Conservation (phyloP, 768 basidiomycete species). For the Collybia mongolica region DNA sequence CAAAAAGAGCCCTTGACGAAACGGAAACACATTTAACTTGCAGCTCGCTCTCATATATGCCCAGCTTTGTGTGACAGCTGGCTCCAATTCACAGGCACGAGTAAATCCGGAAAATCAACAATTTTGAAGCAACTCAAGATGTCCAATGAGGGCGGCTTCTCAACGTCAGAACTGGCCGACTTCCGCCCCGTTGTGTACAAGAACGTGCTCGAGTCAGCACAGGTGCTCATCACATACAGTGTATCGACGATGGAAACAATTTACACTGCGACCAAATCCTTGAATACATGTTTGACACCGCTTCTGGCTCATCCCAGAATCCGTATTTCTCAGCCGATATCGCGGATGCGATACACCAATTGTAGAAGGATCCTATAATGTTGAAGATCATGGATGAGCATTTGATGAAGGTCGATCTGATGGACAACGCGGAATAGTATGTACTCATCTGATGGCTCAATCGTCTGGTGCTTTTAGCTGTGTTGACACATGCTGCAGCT, state of each 20-base stretch:
- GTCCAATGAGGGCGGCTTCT: conserved; percentile 83
- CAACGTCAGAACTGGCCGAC: conserved; percentile 62
- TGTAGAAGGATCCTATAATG: conserved; percentile 70
- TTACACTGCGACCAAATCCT: conserved; percentile 61
- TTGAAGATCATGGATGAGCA: conserved; percentile 53
- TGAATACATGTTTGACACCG: conserved; percentile 48
- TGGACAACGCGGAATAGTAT: conserved; percentile 92
- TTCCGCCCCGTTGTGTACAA: conserved; percentile 72
- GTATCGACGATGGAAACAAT: conserved; percentile 58
- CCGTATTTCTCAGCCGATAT: conserved; percentile 54
- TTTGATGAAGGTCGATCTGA: conserved; percentile 81
- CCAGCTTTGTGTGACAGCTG: neutral
- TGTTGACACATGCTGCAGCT: conserved; percentile 40
- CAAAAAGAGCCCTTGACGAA: no score
- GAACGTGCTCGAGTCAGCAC: conserved; percentile 80
- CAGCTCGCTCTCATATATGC: neutral
- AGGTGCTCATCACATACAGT: conserved; percentile 74
- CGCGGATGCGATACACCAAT: conserved; percentile 61
- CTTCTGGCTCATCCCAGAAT: no score
- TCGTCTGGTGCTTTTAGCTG: neutral
- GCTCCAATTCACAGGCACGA: conserved; percentile 77
- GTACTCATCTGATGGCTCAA: conserved; percentile 23
- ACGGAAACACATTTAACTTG: neutral
- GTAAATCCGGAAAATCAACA: conserved; percentile 93
- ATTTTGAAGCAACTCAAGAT: conserved; percentile 97